Conservation (phyloP, 371 early-diverging fungal genomes). For the Mortierella sp. region DNA sequence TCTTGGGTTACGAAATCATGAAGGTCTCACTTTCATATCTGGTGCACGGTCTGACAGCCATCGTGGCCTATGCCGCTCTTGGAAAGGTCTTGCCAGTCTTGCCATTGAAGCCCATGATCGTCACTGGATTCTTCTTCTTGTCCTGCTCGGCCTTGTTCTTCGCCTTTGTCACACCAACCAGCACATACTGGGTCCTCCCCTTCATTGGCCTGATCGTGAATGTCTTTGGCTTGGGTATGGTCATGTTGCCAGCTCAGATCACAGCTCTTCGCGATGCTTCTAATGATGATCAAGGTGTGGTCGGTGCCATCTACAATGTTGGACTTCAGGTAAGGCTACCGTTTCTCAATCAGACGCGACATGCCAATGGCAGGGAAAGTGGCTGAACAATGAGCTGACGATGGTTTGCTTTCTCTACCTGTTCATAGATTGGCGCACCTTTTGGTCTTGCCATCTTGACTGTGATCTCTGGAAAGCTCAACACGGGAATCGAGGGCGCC, state of each 20-base stretch:
- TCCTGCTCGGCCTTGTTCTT: slow-evolving; percentile 32
- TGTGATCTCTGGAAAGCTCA: slow-evolving; percentile 47
- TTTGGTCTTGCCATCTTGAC: slow-evolving; percentile 49
- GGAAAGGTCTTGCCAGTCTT: slow-evolving; percentile 31
- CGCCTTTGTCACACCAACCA: slow-evolving; percentile 35
- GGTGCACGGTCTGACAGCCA: slow-evolving; percentile 35
- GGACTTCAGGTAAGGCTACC: slow-evolving; percentile 36
- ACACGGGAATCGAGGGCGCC: slow-evolving; percentile 17
- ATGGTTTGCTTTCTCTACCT: neutral
- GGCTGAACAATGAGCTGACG: no score
- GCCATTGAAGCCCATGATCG: slow-evolving; percentile 41
- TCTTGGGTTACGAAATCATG: slow-evolving; percentile 36
- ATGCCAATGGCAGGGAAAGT: no score
- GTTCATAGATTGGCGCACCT: slow-evolving; percentile 36
- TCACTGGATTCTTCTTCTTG: slow-evolving; percentile 26
- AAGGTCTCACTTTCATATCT: slow-evolving; percentile 36
- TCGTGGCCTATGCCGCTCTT: slow-evolving; percentile 34
- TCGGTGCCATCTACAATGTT: slow-evolving; percentile 50
- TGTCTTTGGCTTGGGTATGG: slow-evolving; percentile 47
- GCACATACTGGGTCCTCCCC: slow-evolving; percentile 40
- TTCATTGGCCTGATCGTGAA: slow-evolving; percentile 37
- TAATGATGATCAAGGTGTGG: slow-evolving; percentile 51
- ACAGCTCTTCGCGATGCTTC: slow-evolving; percentile 48
- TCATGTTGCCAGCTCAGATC: slow-evolving; percentile 51
- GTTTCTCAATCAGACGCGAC: no score